Base-by-base conservation (phyloP, 768 basidiomycete genomes). In the Inosperma sp. region DNA sequence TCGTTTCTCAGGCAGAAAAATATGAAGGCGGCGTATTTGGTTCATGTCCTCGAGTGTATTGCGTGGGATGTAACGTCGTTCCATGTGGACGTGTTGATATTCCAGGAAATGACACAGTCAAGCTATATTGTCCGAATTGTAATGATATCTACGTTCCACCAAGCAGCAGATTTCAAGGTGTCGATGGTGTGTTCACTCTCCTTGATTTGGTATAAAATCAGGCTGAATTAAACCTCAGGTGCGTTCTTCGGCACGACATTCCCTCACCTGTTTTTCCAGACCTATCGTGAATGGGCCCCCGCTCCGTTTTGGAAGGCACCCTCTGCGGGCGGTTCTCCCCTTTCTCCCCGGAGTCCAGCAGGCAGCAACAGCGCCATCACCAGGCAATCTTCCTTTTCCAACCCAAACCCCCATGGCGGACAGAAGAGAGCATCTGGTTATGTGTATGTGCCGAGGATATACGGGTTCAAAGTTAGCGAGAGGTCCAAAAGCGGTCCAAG, bases 221-320 rank as follows among this genome's bases (percentile, higher is more conserved):
- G 33, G 49, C 51, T 14, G 19, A 47, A 17, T 31, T 42, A 51
- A 48, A 40, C 39, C 55, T 29, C 44, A 97, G 94, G 95, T 55
- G 96, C 96, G 9, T 99, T 97, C 73, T 99, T 99, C 72, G 96
- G 96, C 17, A 98, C 95, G 0, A 97, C 95, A n/a, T 99, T 99
- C 67, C 78, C 94, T 1, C 93, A 97, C 62, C 77, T 99, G 21
- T 95, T 98, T 73, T 98, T 98, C 79, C 93, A 98, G 65, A 93
- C 89, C 55, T 98, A 95, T 72, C 88, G 90, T 21, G 93, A 95
- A 65, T 80, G 94, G n/a, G 83, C 91, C 7, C 89, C 94, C 0
- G 90, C 92, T 21, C 92, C 94, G 2, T 97, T 93, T 72, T 93
- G 82, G 81, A 89, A 87, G 57, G 78, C 82, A n/a, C 73, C 72